These are phyloP conservation scores for Hanseniaspora opuntiae DNA, from an alignment of 805 yeast species.

Conservation along the genomic window DNA sequence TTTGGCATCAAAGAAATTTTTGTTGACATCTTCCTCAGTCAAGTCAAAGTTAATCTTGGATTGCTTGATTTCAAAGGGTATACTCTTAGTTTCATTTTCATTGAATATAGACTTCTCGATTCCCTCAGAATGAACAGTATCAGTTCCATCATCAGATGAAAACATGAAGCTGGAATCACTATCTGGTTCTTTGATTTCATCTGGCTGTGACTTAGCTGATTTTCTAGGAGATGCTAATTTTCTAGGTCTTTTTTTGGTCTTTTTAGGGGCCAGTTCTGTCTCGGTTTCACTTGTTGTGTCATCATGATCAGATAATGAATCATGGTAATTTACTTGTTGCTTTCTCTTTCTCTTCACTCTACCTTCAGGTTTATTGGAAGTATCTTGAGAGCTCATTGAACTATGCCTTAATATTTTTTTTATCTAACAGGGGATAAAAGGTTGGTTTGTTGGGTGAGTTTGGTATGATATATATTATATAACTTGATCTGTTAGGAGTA, in stretches of 20 bases:
- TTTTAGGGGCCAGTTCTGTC: not conserved
- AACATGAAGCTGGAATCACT: not conserved
- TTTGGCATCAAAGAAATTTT: conserved; percentile 7
- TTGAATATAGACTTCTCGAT: not conserved
- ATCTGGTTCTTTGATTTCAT: too few relatives aligned
- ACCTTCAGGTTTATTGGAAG: not conserved
- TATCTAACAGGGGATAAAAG: too few relatives aligned
- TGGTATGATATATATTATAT: too few relatives aligned
- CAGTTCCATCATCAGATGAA: not conserved
- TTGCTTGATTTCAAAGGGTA: not conserved
- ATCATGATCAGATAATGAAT: not conserved
- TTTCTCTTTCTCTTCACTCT: not conserved
- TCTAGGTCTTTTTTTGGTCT: not conserved
- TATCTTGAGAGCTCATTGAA: not conserved
- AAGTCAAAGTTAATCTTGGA: not conserved
- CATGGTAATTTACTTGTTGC: not conserved
- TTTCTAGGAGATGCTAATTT: not conserved
- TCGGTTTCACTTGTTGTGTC: not conserved
- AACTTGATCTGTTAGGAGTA: too few relatives aligned
- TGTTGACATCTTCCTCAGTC: conserved; percentile 1
- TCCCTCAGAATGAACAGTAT: not conserved
- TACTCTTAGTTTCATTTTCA: not conserved
- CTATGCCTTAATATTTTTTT: not conserved
- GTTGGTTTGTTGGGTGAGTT: too few relatives aligned
- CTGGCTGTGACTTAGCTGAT: not conserved